Conservation (phyloP, 306 rosid genomes). For the Castanea crenata region DNA sequence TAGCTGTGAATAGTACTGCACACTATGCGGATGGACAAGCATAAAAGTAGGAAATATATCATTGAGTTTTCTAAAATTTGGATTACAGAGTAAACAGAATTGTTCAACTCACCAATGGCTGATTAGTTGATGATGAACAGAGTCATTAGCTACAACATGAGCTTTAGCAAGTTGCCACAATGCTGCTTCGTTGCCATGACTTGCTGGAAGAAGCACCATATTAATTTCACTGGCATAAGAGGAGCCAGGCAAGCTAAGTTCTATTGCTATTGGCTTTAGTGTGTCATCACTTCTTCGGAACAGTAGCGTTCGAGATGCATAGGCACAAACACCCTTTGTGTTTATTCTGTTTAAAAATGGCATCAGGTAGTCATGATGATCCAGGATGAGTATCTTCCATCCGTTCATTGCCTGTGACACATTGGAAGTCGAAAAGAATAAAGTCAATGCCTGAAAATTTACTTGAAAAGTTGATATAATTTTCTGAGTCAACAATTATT, state of each 20-base stretch:
- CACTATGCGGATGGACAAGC: not conserved
- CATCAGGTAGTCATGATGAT: constrained; percentile 67
- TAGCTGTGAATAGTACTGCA: not conserved
- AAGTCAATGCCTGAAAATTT: not conserved
- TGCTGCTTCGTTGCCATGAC: constrained; percentile 58
- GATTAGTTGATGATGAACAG: constrained; percentile 60
- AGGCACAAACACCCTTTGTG: constrained; percentile 36
- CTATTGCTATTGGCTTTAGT: constrained; percentile 68
- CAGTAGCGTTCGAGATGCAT: constrained; percentile 69
- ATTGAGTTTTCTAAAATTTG: not conserved
- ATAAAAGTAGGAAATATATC: not conserved
- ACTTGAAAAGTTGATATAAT: not conserved
- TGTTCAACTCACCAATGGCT: constrained; percentile 67
- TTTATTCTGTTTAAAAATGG: constrained; percentile 63
- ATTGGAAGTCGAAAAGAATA: not conserved
- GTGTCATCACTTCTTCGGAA: constrained; percentile 57
- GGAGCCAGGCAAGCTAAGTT: constrained; percentile 55
- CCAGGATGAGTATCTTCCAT: constrained; percentile 55
- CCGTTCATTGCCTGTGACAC: constrained; percentile 51
- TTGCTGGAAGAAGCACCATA: constrained; percentile 48
- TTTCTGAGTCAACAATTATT: not conserved
- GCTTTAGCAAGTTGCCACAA: constrained; percentile 78
- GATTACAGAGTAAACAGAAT: constrained; percentile 5
- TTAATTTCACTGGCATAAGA: constrained; percentile 19
- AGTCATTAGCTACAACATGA: constrained; percentile 69